phyloP scores from a whole-genome alignment of 257 asterid genomes.

The Leonotis leonurus region DNA sequence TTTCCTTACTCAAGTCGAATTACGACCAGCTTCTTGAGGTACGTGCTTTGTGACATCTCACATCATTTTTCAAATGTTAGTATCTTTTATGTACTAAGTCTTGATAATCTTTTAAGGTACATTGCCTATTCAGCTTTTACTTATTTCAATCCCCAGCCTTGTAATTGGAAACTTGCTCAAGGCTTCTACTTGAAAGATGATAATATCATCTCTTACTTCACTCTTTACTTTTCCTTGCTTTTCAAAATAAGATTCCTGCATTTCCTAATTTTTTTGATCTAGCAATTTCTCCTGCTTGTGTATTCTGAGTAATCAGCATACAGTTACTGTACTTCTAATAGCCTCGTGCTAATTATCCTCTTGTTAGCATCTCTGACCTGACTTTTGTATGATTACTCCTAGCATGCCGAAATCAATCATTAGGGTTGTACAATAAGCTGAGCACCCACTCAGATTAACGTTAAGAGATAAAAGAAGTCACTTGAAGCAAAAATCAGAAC shows the following conservation, averaged over 20 bases:
- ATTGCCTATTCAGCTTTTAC: not conserved
- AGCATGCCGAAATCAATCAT: too few species aligned
- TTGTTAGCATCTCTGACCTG: too few species aligned
- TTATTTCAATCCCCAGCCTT: not conserved
- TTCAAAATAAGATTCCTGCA: not conserved
- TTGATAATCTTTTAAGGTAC: not conserved
- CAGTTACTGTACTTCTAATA: not conserved
- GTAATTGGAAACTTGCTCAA: not conserved
- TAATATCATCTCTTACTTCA: too few species aligned
- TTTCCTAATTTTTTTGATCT: not conserved
- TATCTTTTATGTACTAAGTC: not conserved
- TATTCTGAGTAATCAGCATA: not conserved
- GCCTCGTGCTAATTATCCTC: too few species aligned
- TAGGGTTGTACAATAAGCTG: too few species aligned
- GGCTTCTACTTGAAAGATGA: not conserved
- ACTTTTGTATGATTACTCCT: too few species aligned
- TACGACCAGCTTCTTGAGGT: constrained; percentile 96
- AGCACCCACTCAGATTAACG: too few species aligned
- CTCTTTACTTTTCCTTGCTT: not conserved
- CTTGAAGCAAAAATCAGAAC: too few species aligned
- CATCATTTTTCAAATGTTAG: not conserved
- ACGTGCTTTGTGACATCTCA: constrained; percentile 10
- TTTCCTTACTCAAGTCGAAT: constrained; percentile 80
- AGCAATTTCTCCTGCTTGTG: not conserved
- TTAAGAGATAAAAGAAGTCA: too few species aligned